Percentiles rank a stretch among this genome's conserved stretches.
Conservation (phyloP, 1,284 basidiomycete genomes). For the Apiotrichum mycotoxinovorans region DNA sequence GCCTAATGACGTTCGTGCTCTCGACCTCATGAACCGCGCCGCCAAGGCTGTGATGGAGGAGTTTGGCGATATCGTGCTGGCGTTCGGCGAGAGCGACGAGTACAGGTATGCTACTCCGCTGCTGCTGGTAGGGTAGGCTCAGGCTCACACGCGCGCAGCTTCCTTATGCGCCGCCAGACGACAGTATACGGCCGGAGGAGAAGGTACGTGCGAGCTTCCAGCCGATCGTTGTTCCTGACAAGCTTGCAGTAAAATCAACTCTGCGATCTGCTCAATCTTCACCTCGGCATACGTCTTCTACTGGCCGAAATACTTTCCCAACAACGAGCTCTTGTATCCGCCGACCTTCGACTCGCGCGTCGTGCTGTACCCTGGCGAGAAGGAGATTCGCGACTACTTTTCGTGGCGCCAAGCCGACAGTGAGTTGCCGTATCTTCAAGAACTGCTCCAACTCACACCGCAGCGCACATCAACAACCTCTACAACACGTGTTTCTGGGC, state of each 20-base stretch:
- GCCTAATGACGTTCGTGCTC: slow-evolving; percentile 83
- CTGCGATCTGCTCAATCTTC: slow-evolving; percentile 84
- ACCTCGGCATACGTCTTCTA: slow-evolving; percentile 86
- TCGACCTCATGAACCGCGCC: slow-evolving; percentile 89
- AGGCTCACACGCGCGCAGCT: slow-evolving; percentile 65
- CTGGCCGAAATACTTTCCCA: slow-evolving; percentile 74
- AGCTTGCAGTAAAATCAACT: slow-evolving; percentile 70
- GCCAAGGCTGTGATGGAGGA: slow-evolving; percentile 77
- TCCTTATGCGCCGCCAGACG: slow-evolving; percentile 73
- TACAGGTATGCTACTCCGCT: slow-evolving; percentile 67
- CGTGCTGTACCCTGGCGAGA: slow-evolving; percentile 72
- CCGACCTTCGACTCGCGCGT: slow-evolving; percentile 92
- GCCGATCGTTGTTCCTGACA: not conserved
- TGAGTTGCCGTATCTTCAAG: slow-evolving; percentile 51
- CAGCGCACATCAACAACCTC: slow-evolving; percentile 96
- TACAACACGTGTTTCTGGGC: slow-evolving; percentile 98
- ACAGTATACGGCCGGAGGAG: slow-evolving; percentile 78
- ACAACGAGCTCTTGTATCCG: slow-evolving; percentile 66
- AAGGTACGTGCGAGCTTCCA: slow-evolving; percentile 51
- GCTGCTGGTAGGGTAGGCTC: not conserved
- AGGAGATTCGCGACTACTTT: slow-evolving; percentile 85
- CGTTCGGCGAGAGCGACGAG: slow-evolving; percentile 95
- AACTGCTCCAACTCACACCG: not conserved
- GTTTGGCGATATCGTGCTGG: slow-evolving; percentile 75
- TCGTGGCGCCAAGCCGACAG: slow-evolving; percentile 94